A percentile compares a stretch with the other conserved stretches of the same genome.
Conservation (phyloP, 306 rosid genomes). For the Cicer arietinum region DNA sequence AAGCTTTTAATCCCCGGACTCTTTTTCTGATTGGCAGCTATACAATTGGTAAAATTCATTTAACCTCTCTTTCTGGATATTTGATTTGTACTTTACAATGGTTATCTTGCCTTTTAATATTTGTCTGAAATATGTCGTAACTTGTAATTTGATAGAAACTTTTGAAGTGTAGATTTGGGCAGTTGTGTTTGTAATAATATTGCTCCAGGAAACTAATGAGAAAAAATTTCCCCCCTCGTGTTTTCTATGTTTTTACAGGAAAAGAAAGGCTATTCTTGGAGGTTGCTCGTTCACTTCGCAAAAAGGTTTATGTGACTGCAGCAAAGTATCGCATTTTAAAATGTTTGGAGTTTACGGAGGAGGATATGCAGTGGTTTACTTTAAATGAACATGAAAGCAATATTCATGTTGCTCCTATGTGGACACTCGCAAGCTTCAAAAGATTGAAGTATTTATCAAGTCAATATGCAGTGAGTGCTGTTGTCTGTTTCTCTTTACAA, state of each 20-base stretch:
- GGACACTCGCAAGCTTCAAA: constrained; percentile 95
- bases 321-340: constrained; percentile 78
- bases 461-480: constrained; percentile 70
- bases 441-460: constrained; percentile 81
- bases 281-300: constrained; percentile 87
- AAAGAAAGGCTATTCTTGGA: constrained; percentile 93
- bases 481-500: constrained; percentile 12
- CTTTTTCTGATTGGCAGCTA: constrained; percentile 96
- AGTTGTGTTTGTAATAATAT: constrained; percentile 13
- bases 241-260: constrained; percentile 54
- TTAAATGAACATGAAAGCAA: constrained; percentile 86
- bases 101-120: constrained; percentile 23
- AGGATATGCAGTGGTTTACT: constrained; percentile 93
- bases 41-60: constrained; percentile 75
- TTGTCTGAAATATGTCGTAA: constrained; percentile 10
- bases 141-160: constrained; percentile 5
- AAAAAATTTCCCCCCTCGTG: neutral
- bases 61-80: constrained; percentile 14
- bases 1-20: constrained; percentile 86
- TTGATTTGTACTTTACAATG: constrained; percentile 8
- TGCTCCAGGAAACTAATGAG: constrained; percentile 11
- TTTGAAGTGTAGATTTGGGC: constrained; percentile 34
- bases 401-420: constrained; percentile 92
- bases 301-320: constrained; percentile 77
- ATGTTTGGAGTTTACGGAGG: constrained; percentile 77